These are phyloP conservation scores for Suhomyces taliae DNA, from an alignment of 1,139 yeast genomes.

Conservation along the genomic window DNA sequence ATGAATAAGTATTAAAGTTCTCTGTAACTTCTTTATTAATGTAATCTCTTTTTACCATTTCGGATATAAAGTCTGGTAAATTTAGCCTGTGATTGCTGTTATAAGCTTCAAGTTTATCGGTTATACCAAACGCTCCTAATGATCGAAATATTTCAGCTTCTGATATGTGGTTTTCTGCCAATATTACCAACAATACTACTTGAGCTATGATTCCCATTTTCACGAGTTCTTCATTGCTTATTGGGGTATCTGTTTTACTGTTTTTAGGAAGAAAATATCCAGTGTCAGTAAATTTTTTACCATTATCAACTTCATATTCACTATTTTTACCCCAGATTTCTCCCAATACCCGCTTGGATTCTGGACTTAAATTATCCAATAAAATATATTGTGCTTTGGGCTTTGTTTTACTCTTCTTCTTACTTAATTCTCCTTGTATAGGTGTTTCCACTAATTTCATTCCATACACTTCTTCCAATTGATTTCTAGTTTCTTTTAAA, in stretches of 20 bases:
- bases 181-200: constrained; percentile 29
- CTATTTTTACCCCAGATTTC: constrained; percentile 19
- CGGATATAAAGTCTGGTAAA: constrained; percentile 29
- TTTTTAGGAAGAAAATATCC: constrained; percentile 20
- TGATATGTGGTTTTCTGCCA: constrained; percentile 35
- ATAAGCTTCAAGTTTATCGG: constrained; percentile 20
- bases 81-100: constrained; percentile 25
- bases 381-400: constrained; percentile 18
- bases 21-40: constrained; percentile 22
- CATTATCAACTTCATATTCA: constrained; percentile 12
- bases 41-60: constrained; percentile 37
- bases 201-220: constrained; percentile 31
- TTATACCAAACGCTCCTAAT: constrained; percentile 32
- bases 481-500: constrained; percentile 17
- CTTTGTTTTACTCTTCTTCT: constrained; percentile 7
- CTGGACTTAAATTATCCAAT: constrained; percentile 20
- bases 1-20: constrained; percentile 23
- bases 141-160: constrained; percentile 26
- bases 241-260: constrained; percentile 14
- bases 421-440: constrained; percentile 8
- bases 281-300: constrained; percentile 14
- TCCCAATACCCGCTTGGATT: constrained; percentile 20
- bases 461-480: constrained; percentile 33
- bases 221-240: constrained; percentile 29
- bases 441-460: constrained; percentile 25